These are phyloP conservation scores for Quercus tomentella DNA, from an alignment of 331 rosid genomes.

Conservation along the genomic window DNA sequence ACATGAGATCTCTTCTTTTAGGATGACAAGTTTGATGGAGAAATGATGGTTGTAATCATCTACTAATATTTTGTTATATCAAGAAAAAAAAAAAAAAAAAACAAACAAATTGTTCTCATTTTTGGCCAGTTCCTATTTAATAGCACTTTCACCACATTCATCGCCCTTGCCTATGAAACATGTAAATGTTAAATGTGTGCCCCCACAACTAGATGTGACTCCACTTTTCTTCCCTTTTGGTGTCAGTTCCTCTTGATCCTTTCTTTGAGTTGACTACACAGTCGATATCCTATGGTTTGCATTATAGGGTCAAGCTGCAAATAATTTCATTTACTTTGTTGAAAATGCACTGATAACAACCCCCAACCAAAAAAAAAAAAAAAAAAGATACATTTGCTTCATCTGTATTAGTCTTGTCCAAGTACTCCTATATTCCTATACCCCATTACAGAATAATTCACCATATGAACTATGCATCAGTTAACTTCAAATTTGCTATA, in stretches of 20 bases:
- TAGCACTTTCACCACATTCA: not conserved
- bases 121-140: not conserved
- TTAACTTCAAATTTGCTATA: constrained; percentile 11
- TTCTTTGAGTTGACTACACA: constrained; percentile 17
- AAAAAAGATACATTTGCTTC: constrained; percentile 4
- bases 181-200: constrained; percentile 11
- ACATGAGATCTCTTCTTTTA: too few relatives aligned
- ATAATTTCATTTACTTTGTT: constrained; percentile 14
- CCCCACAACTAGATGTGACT: constrained; percentile 42
- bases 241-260: constrained; percentile 25
- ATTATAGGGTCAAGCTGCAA: constrained; percentile 9
- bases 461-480: not conserved
- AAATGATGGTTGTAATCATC: too few relatives aligned
- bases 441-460: constrained; percentile 19
- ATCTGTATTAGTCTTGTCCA: constrained; percentile 20
- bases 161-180: not conserved
- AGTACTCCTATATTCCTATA: not conserved
- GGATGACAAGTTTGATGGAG: too few relatives aligned
- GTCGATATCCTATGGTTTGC: constrained; percentile 16
- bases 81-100: too few relatives aligned
- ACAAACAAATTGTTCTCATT: not conserved
- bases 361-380: not conserved
- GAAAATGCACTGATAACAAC: constrained; percentile 24
- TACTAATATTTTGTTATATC: too few relatives aligned
- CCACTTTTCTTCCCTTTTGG: constrained; percentile 23